phyloP scores from a whole-genome alignment of 768 basidiomycete genomes.

The Pisolithus microcarpus region DNA sequence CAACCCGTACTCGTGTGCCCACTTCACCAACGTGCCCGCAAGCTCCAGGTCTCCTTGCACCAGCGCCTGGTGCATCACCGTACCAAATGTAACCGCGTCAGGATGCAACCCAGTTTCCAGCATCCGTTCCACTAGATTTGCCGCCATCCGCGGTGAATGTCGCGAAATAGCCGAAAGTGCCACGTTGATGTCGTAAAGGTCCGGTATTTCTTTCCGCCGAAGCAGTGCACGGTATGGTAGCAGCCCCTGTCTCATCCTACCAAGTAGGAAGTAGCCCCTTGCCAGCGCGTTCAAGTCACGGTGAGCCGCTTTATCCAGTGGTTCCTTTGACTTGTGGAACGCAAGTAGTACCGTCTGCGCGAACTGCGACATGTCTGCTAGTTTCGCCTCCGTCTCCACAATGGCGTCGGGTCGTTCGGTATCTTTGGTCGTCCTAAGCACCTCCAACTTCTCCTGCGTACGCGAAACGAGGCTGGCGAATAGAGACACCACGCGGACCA shows the following conservation, averaged over 20 bases:
- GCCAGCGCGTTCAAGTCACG: constrained; percentile 52
- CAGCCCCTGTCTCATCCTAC: constrained; percentile 41
- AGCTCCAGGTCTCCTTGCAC: constrained; percentile 37
- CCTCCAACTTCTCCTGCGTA: constrained; percentile 11
- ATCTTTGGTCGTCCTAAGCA: background rate
- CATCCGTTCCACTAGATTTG: constrained; percentile 46
- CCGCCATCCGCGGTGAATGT: constrained; percentile 40
- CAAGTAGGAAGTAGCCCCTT: constrained; percentile 54
- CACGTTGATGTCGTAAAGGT: constrained; percentile 60
- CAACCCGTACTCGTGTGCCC: constrained; percentile 31
- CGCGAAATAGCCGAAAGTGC: constrained; percentile 48
- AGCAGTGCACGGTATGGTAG: constrained; percentile 40
- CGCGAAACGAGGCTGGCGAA: constrained; percentile 25
- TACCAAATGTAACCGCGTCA: constrained; percentile 51
- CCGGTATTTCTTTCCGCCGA: constrained; percentile 45
- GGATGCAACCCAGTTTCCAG: constrained; percentile 39
- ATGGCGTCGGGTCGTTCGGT: background rate
- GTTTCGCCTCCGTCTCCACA: constrained; percentile 1
- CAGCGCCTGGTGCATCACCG: constrained; percentile 54
- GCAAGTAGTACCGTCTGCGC: constrained; percentile 37
- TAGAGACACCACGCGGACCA: constrained; percentile 39
- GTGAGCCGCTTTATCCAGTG: constrained; percentile 43
- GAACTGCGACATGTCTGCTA: constrained; percentile 29
- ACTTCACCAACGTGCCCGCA: constrained; percentile 35
- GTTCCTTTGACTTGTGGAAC: constrained; percentile 38